These are phyloP conservation scores for Rauvolfia tetraphylla DNA, from an alignment of 257 asterid genomes.

Conservation along the genomic window DNA sequence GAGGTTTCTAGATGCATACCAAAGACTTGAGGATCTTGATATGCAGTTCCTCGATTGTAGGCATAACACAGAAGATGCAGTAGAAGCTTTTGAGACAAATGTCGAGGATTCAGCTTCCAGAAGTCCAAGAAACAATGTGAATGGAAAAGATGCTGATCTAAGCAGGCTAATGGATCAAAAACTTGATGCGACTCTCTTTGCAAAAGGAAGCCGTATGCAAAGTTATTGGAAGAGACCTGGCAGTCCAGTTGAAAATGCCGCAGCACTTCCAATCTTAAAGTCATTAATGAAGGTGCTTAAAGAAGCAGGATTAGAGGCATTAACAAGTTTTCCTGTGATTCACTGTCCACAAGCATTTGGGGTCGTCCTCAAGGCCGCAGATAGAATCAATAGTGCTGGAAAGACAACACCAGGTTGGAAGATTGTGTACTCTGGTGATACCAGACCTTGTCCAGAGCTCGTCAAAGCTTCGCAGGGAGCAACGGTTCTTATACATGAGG, in stretches of 20 bases:
- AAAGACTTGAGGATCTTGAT: conserved; percentile 85
- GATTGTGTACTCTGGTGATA: conserved; percentile 93
- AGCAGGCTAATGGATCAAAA: conserved; percentile 15
- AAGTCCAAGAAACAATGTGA: conserved; percentile 7
- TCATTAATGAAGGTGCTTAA: conserved; percentile 43
- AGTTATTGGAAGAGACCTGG: conserved; percentile 58
- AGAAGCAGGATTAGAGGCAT: conserved; percentile 66
- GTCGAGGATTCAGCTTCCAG: conserved; percentile 18
- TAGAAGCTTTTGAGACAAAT: conserved; percentile 38
- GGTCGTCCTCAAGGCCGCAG: conserved; percentile 54
- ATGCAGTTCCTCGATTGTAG: conserved; percentile 88
- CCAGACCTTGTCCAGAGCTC: conserved; percentile 90
- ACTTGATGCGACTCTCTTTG: conserved; percentile 41
- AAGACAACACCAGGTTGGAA: conserved; percentile 88
- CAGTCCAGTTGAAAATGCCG: conserved; percentile 37
- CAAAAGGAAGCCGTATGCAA: conserved; percentile 70
- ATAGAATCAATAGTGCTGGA: conserved; percentile 47
- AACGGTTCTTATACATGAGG: conserved; percentile 90
- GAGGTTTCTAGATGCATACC: conserved; percentile 88
- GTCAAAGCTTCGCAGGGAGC: conserved; percentile 71
- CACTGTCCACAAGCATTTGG: conserved; percentile 93
- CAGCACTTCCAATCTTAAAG: conserved; percentile 38
- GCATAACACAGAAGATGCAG: conserved; percentile 58
- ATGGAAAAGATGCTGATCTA: conserved; percentile 19
- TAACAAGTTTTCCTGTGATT: conserved; percentile 76